Base-by-base conservation (phyloP, 495 filamentous ascomycete genomes). In the Eremomyces bilateralis region DNA sequence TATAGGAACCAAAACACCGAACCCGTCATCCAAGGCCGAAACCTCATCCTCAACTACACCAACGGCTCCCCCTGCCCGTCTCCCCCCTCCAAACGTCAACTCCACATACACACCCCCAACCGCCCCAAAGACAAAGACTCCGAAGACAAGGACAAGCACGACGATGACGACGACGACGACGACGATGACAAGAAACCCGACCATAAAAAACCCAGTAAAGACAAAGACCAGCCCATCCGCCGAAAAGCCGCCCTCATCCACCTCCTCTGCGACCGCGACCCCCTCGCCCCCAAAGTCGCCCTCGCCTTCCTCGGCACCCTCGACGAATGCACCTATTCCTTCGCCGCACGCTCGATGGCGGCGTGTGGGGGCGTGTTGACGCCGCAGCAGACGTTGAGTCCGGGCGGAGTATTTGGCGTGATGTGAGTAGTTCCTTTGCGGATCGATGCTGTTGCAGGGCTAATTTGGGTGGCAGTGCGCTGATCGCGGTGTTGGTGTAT, bases 241-340 rank as follows among this genome's bases (percentile, higher is more conserved):
- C 66, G 68, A 35, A 95, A 93, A 50, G 88, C 77, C 1, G 77
- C 82, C 5, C 69, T 84, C 35, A 82, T 99, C 60, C 85, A 79
- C 20, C 80, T 95, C 54, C 76, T 84, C 48, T 95, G 90, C 58
- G 85, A 94, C 45, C 69, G 69, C 32, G 81, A 92, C 39, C 58
- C 63, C 15, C 53, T 61, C 1, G 52, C 57, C 4, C 64, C 71
- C 5, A 67, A 70, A 18, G 66, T 75, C 12, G 67, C 71, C 11
- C 50, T 72, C 3, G 76, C 79, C 3, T 99, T 91, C 51, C 71
- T 95, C 33, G 81, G 78, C 37, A 73, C 75, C 53, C 69, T 69
- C 3, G 81, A 94, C 46, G 70, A 80, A 32, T 99, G 90, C 60
- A 67, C 79, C n/a, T 99, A 94, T 56, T 78, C 90, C 53, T 99